Base-by-base conservation (phyloP, 805 yeast genomes). In the Tetrapisispora fleetii region DNA sequence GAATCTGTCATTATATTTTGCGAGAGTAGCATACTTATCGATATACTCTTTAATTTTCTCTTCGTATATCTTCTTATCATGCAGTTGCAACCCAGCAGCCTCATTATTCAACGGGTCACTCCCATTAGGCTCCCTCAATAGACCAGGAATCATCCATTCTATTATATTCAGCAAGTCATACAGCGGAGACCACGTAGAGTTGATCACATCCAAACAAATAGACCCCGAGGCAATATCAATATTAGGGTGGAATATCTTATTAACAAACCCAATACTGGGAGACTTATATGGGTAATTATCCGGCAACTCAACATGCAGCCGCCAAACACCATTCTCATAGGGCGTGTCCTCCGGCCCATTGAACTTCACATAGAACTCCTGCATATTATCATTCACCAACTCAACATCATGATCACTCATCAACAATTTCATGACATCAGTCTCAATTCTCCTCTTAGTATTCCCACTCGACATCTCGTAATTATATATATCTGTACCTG, bases 121-220 rank as follows among this genome's bases (percentile, higher is more conserved):
- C 1, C 98, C 91, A 60, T 91, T 91, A 18, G 98, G 97, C 60
- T 91, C 93, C 48, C 90, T 78, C 52, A 91, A 71, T 50, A 91
- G 70, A 58, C 95, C 98, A 7, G 99, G 99, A 51, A 91, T 70
- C 69, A 91, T 93, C 62, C 87, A 83, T 60, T 91, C 98, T 63
- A 93, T 87, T 24, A 91, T 85, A 63, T 93, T 93, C 54, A 82
- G 72, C 54, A 93, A 76, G 48, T 93, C 97, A 71, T 89, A 91
- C 88, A 91, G 85, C 1, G 99, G 98, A 39, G 95, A 85, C 99
- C 99, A 91, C 0, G 98, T 88, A 62, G 91, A 96, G 64, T 91
- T 91, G 54, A 91, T 90, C 17, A 93, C 98, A 64, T 91, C 98
- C 45, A 91, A 78, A 67, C 99, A 91, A 7, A 91, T 96, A 0